Percentiles rank a stretch among this genome's conserved stretches.
Evolutionary conservation across 257 asterid species (phyloP).

Genomic region (Solanum megistacrolobum): DNA sequence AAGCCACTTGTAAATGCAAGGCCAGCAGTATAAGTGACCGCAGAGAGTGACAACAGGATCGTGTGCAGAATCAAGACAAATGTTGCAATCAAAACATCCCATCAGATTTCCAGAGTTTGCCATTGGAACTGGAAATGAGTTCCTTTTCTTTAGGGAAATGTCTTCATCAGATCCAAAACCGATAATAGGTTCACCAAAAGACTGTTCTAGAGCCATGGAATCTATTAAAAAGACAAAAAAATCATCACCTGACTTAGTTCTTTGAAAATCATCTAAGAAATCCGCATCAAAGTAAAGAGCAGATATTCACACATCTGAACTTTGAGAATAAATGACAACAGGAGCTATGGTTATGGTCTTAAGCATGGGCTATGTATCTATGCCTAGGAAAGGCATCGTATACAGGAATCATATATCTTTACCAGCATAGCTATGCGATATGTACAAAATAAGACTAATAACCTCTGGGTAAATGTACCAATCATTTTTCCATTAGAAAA

Average conservation of each 20-base stretch:
- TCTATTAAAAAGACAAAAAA: slow-evolving; percentile 21
- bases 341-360: background rate
- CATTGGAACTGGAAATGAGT: slow-evolving; percentile 19
- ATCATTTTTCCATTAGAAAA: background rate
- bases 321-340: background rate
- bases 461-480: background rate
- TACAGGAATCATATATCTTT: background rate
- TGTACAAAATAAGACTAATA: background rate
- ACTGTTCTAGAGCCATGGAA: slow-evolving; percentile 44
- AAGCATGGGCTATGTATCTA: background rate
- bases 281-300: background rate
- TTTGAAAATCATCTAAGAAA: background rate
- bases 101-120: slow-evolving; percentile 29
- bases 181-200: slow-evolving; percentile 25
- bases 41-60: slow-evolving; percentile 86
- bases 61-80: slow-evolving; percentile 63
- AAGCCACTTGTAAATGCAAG: slow-evolving; percentile 59
- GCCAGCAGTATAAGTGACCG: slow-evolving; percentile 90
- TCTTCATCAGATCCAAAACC: slow-evolving; percentile 29
- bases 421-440: background rate
- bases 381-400: background rate
- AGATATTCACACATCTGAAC: background rate
- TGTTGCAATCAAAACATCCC: slow-evolving; percentile 77
- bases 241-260: background rate
- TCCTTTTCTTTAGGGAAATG: slow-evolving; percentile 23